These are phyloP conservation scores for Lactarius akahatsu DNA, from an alignment of 768 basidiomycete genomes.

Conservation along the genomic window DNA sequence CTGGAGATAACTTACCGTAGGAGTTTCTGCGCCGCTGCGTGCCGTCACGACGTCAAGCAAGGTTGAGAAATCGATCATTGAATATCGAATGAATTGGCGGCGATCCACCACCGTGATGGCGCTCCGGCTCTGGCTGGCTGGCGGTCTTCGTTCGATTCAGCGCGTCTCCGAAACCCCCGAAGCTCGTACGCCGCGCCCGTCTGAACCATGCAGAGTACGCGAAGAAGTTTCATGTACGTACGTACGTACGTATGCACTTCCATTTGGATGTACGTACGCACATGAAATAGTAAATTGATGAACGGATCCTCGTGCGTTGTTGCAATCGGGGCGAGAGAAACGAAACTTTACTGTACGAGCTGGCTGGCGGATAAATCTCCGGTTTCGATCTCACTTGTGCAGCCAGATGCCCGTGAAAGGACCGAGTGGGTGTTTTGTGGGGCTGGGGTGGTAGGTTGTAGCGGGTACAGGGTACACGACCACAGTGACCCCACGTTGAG, in stretches of 20 bases:
- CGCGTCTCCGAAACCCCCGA: neutral
- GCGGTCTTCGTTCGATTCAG: neutral
- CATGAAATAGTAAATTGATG: neutral
- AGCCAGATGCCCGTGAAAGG: neutral
- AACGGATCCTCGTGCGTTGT: neutral
- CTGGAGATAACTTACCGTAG: neutral
- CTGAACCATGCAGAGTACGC: neutral
- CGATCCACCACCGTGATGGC: neutral
- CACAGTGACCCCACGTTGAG: neutral
- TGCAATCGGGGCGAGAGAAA: neutral
- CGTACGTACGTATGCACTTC: neutral
- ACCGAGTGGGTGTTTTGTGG: neutral
- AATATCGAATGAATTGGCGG: neutral
- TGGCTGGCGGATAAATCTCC: neutral
- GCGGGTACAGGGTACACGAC: neutral
- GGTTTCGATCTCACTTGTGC: neutral
- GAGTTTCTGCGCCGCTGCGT: neutral
- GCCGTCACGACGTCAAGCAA: neutral
- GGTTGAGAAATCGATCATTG: neutral
- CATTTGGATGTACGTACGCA: neutral
- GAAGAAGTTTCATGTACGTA: constrained; percentile 1
- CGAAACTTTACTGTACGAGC: neutral
- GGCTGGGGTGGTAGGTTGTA: neutral
- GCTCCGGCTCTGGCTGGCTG: neutral
- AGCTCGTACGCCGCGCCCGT: neutral